Evolutionary conservation across 2,329 filamentous ascomycete genomes (phyloP).

Genomic region (Fusarium continuum): DNA sequence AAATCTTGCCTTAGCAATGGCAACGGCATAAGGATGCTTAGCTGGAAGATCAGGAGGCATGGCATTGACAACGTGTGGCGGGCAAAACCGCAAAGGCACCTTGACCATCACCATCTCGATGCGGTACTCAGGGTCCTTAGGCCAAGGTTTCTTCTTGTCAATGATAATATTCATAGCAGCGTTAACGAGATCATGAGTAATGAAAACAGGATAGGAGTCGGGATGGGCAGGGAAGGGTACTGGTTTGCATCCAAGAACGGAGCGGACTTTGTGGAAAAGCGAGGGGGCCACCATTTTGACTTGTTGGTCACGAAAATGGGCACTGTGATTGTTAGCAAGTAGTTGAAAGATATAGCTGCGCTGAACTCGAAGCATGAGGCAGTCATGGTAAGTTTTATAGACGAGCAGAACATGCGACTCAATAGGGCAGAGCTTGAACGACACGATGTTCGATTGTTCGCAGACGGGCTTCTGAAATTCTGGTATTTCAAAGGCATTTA

Average conservation of each 20-base stretch:
- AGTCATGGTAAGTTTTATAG: not conserved
- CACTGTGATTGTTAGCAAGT: not conserved
- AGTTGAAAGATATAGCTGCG: not conserved
- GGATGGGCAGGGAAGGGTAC: not conserved
- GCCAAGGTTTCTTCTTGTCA: not conserved
- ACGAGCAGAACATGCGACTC: not conserved
- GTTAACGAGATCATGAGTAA: constrained; percentile 7
- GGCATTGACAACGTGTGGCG: not conserved
- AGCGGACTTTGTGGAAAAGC: not conserved
- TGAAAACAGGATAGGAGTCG: constrained; percentile 2
- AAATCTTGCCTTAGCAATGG: constrained; percentile 13
- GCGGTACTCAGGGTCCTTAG: not conserved
- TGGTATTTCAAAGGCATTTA: too few relatives aligned
- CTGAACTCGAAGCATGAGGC: not conserved
- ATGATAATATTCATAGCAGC: not conserved
- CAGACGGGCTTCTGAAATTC: not conserved
- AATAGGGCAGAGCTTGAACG: not conserved
- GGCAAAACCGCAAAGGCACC: constrained; percentile 4
- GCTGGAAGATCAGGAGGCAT: not conserved
- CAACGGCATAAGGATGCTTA: constrained; percentile 2
- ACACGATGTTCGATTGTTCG: not conserved
- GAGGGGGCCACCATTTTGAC: not conserved
- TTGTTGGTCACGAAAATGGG: not conserved
- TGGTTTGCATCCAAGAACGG: not conserved
- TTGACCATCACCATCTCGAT: constrained; percentile 1